Evolutionary conservation across 1,139 yeast species (phyloP).

Genomic region (Debaryomycetaceae sp.): DNA sequence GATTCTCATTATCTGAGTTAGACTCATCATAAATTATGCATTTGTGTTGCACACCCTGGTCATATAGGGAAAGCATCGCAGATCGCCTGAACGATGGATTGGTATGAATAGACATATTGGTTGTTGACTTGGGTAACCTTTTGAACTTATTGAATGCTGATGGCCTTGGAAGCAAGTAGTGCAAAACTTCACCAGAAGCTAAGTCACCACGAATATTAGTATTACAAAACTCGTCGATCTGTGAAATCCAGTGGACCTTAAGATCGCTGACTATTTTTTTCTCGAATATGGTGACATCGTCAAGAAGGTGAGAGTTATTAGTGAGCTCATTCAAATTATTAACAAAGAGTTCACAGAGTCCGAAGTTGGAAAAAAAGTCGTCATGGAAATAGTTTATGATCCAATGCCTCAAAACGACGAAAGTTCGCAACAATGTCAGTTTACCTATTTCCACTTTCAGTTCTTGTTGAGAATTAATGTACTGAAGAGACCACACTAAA

Average conservation of each 20-base stretch:
- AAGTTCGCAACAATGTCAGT: slow-evolving; percentile 74
- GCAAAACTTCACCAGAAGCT: slow-evolving; percentile 17
- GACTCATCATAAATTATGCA: slow-evolving; percentile 33
- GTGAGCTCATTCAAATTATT: slow-evolving; percentile 47
- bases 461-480: slow-evolving; percentile 28
- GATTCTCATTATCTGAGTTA: slow-evolving; percentile 28
- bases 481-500: slow-evolving; percentile 69
- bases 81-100: slow-evolving; percentile 54
- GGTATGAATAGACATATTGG: slow-evolving; percentile 41
- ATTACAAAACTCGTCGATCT: slow-evolving; percentile 33
- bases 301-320: slow-evolving; percentile 28
- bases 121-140: slow-evolving; percentile 29
- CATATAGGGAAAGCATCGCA: slow-evolving; percentile 53
- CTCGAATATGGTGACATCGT: slow-evolving; percentile 26
- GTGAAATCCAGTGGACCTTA: slow-evolving; percentile 40
- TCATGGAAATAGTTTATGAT: slow-evolving; percentile 70
- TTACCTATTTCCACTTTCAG: slow-evolving; percentile 53
- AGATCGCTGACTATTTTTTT: slow-evolving; percentile 44
- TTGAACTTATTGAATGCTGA: slow-evolving; percentile 18
- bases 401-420: slow-evolving; percentile 90
- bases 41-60: slow-evolving; percentile 34
- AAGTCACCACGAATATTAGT: slow-evolving; percentile 21
- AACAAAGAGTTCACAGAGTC: slow-evolving; percentile 47
- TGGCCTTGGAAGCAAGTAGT: slow-evolving; percentile 26
- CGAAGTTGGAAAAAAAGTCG: slow-evolving; percentile 52